A percentile compares a stretch with the other conserved stretches of the same genome.
Conservation (phyloP, 2,329 filamentous ascomycete species). For the Ilyonectria destructans region DNA sequence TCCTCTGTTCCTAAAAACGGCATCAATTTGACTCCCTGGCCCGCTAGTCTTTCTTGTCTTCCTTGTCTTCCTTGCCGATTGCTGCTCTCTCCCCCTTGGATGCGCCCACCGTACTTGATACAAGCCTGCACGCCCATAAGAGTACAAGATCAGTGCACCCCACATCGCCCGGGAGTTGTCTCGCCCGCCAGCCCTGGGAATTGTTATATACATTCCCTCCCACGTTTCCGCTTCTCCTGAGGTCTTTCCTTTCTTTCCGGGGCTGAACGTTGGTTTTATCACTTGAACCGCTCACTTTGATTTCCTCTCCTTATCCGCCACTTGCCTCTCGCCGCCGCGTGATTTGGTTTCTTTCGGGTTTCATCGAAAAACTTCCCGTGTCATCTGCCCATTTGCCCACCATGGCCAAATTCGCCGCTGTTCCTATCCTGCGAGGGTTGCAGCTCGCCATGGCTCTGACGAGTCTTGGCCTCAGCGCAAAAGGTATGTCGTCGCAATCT, state of each 20-base stretch:
- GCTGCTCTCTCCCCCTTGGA: conserved; percentile 31
- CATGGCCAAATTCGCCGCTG: conserved; percentile 38
- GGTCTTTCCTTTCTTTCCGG: conserved; percentile 31
- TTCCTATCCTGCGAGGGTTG: conserved; percentile 44
- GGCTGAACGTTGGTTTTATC: conserved; percentile 29
- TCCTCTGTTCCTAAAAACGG: conserved; percentile 44
- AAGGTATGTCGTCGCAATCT: conserved; percentile 38
- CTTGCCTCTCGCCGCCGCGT: neutral
- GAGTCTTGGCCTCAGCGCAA: conserved; percentile 46
- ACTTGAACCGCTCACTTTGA: conserved; percentile 14
- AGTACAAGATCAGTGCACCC: conserved; percentile 45
- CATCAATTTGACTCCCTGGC: conserved; percentile 25
- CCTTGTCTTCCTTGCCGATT: neutral
- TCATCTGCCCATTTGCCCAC: conserved; percentile 11
- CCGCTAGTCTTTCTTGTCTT: conserved; percentile 2
- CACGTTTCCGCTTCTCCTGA: conserved; percentile 39
- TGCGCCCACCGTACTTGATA: conserved; percentile 39
- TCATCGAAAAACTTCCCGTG: conserved; percentile 10
- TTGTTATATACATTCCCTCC: conserved; percentile 47
- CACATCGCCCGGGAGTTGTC: conserved; percentile 45
- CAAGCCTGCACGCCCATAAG: neutral
- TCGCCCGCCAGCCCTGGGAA: conserved; percentile 39
- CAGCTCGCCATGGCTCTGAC: conserved; percentile 45
- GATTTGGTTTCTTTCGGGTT: conserved; percentile 3
- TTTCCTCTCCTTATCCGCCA: neutral